Evolutionary conservation across 345 rosid species (phyloP).

Genomic region (Heritiera littoralis): DNA sequence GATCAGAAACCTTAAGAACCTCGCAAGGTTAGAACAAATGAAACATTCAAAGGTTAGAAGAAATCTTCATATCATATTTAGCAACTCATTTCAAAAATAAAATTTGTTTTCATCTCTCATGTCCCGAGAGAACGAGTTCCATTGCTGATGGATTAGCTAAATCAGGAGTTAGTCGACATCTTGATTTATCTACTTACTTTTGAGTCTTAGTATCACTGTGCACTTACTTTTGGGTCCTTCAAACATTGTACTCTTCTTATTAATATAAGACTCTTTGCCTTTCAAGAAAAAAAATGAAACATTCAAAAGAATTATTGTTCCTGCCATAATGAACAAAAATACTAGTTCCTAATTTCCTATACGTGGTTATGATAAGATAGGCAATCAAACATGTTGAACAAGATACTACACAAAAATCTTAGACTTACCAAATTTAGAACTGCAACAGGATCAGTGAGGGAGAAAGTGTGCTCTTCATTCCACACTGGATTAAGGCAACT

Average conservation of each 20-base stretch:
- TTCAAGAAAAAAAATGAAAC: not conserved
- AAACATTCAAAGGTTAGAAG: not conserved
- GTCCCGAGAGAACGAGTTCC: too few species aligned
- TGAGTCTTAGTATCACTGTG: too few species aligned
- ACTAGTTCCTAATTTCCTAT: not conserved
- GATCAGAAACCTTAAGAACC: not conserved
- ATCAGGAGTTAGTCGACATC: too few species aligned
- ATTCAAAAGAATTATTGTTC: too few species aligned
- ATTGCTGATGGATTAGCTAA: too few species aligned
- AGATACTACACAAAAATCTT: not conserved
- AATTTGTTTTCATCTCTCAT: too few species aligned
- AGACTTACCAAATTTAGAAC: conserved; percentile 56
- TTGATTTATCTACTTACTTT: too few species aligned
- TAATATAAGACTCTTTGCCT: too few species aligned
- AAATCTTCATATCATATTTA: too few species aligned
- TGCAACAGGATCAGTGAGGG: conserved; percentile 71
- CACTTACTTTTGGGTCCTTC: too few species aligned
- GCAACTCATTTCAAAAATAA: too few species aligned
- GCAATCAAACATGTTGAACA: conserved; percentile 4
- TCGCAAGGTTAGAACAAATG: not conserved
- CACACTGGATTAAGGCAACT: conserved; percentile 94
- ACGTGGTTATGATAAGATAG: not conserved
- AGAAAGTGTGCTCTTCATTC: conserved; percentile 86
- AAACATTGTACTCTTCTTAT: too few species aligned
- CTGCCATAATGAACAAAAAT: not conserved